These are phyloP conservation scores for Ziziphus jujuba DNA, from an alignment of 306 rosid species.

Conservation along the genomic window DNA sequence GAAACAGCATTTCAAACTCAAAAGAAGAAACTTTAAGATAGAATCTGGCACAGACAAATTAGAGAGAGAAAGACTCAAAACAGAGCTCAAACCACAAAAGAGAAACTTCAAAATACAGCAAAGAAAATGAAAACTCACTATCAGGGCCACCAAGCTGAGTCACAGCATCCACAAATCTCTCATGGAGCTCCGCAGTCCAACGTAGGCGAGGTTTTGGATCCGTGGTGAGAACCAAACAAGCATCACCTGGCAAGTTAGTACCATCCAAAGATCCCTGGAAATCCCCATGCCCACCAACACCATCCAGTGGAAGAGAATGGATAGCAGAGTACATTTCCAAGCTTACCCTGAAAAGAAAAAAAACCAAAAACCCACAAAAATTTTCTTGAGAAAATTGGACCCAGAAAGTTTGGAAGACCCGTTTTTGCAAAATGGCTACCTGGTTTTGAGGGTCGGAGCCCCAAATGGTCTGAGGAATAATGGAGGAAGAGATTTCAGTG, in stretches of 20 bases:
- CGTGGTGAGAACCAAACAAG: conserved; percentile 56
- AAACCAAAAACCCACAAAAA: conserved; percentile 33
- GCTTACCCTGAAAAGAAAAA: conserved; percentile 25
- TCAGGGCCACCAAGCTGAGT: conserved; percentile 70
- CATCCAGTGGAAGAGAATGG: conserved; percentile 53
- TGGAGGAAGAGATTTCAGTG: background rate
- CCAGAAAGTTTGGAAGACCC: conserved; percentile 5
- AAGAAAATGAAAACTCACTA: conserved; percentile 37
- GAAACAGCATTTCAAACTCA: no score
- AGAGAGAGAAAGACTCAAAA: no score
- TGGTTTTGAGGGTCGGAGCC: conserved; percentile 40
- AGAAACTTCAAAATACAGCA: background rate
- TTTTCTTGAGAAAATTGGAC: background rate
- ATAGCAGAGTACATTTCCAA: conserved; percentile 48
- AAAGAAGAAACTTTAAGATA: no score
- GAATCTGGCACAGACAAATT: no score
- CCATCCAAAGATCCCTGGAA: conserved; percentile 56
- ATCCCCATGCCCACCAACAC: conserved; percentile 43
- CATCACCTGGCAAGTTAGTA: conserved; percentile 54
- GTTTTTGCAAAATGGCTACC: conserved; percentile 27
- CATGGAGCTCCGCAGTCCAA: conserved; percentile 70
- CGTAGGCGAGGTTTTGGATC: conserved; percentile 65
- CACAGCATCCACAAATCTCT: conserved; percentile 62
- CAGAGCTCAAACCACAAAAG: background rate
- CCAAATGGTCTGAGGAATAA: background rate